Evolutionary conservation across 2,329 filamentous ascomycete genomes (phyloP).

Genomic region (Arthrobotrys conoides): DNA sequence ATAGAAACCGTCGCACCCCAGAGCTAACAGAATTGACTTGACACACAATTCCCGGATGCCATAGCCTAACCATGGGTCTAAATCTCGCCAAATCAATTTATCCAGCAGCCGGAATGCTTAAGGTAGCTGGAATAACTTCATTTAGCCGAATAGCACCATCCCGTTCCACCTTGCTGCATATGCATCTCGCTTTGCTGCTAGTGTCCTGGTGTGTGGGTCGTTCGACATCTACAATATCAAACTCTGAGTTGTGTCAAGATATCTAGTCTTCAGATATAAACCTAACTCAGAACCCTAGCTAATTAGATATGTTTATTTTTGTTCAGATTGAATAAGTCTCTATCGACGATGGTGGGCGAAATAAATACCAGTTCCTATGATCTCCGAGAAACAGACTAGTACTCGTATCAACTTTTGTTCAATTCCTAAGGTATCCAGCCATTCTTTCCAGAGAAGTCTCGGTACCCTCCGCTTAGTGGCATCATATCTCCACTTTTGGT

Average conservation of each 20-base stretch:
- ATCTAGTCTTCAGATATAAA: no score
- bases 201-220: slow-evolving; percentile 8
- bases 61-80: slow-evolving; percentile 26
- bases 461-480: not conserved
- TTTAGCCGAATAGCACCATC: slow-evolving; percentile 38
- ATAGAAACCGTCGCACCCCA: not conserved
- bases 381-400: no score
- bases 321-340: no score
- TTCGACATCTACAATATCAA: not conserved
- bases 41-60: not conserved
- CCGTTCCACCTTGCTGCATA: slow-evolving; percentile 39
- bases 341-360: no score
- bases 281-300: no score
- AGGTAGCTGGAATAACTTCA: slow-evolving; percentile 35
- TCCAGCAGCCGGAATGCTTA: slow-evolving; percentile 37
- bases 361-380: no score
- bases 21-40: not conserved
- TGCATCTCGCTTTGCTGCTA: slow-evolving; percentile 39
- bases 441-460: not conserved
- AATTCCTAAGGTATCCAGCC: no score
- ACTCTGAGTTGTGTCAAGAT: no score
- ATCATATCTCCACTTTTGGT: not conserved
- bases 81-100: slow-evolving; percentile 51
- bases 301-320: no score
- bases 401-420: no score